A percentile compares a stretch with the other conserved stretches of the same genome.
phyloP scores from a whole-genome alignment of 345 rosid genomes.

The Streptanthus diversifolius region DNA sequence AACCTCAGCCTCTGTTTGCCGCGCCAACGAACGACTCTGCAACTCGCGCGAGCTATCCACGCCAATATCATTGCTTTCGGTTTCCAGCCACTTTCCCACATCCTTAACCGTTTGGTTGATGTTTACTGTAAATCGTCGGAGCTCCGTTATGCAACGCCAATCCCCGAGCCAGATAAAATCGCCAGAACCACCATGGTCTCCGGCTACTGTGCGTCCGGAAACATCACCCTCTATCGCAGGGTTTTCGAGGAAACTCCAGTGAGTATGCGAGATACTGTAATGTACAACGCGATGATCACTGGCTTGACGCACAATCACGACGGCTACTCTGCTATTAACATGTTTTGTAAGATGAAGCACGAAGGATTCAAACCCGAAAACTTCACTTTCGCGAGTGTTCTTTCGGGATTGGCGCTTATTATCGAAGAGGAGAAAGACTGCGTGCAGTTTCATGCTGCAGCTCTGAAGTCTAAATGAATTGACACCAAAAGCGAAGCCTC shows the following conservation, averaged over 20 bases:
- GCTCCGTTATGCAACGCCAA: constrained; percentile 33
- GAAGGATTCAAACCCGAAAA: constrained; percentile 36
- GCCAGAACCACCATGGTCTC: constrained; percentile 43
- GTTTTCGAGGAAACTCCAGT: constrained; percentile 30
- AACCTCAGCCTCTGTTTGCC: constrained; percentile 36
- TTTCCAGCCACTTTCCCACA: constrained; percentile 36
- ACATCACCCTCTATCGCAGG: not conserved
- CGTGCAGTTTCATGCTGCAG: constrained; percentile 34
- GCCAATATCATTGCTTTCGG: constrained; percentile 34
- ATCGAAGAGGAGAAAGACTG: constrained; percentile 33
- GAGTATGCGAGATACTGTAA: constrained; percentile 33
- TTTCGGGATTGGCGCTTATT: constrained; percentile 21
- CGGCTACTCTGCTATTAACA: constrained; percentile 26
- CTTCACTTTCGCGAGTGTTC: constrained; percentile 37
- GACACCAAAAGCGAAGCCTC: not conserved
- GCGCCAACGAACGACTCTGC: constrained; percentile 23
- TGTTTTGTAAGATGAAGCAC: constrained; percentile 25
- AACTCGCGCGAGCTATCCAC: constrained; percentile 28
- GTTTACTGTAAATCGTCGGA: constrained; percentile 36
- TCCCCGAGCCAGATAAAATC: constrained; percentile 30
- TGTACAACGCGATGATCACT: constrained; percentile 41
- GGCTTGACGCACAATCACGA: constrained; percentile 28
- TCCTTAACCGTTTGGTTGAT: constrained; percentile 33
- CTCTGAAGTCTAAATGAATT: constrained; percentile 16
- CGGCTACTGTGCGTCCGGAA: constrained; percentile 29